phyloP scores from a whole-genome alignment of 768 basidiomycete genomes.

The Phallus indusiatus region DNA sequence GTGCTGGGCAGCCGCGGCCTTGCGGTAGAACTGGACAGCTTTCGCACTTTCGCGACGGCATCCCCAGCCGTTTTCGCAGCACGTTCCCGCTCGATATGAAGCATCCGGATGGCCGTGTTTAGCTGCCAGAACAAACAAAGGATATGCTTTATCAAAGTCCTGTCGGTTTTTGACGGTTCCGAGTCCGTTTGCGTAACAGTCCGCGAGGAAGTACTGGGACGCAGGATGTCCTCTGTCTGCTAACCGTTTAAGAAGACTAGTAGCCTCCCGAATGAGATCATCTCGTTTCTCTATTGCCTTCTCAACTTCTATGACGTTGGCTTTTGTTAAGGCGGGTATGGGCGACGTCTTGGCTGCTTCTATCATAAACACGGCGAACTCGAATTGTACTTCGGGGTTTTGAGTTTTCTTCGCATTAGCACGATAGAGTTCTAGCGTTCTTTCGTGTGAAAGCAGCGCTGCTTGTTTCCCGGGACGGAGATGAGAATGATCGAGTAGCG shows the following conservation, averaged over 20 bases:
- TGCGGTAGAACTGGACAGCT: conserved; percentile 87
- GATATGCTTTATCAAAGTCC: conserved; percentile 96
- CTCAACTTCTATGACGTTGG: conserved; percentile 74
- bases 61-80: conserved; percentile 99
- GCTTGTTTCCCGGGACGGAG: conserved; percentile 89
- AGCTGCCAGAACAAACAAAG: conserved; percentile 89
- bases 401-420: conserved; percentile 98
- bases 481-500: conserved; percentile 85
- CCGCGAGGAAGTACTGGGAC: conserved; percentile 95
- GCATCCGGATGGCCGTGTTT: conserved; percentile 97
- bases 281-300: conserved; percentile 75
- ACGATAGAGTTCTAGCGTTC: conserved; percentile 94
- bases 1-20: conserved; percentile 84
- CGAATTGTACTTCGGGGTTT: conserved; percentile 95
- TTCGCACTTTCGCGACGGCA: conserved; percentile 88
- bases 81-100: conserved; percentile 90
- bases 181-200: conserved; percentile 98
- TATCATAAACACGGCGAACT: conserved; percentile 98
- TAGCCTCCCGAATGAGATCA: conserved; percentile 84
- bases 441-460: conserved; percentile 87
- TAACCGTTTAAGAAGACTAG: conserved; percentile 74
- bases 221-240: conserved; percentile 92
- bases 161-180: conserved; percentile 84
- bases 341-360: conserved; percentile 90
- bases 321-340: conserved; percentile 57